A percentile compares a stretch with the other conserved stretches of the same genome.
Evolutionary conservation across 116 monocot species (phyloP).

Genomic region (Cymodocea nodosa): DNA sequence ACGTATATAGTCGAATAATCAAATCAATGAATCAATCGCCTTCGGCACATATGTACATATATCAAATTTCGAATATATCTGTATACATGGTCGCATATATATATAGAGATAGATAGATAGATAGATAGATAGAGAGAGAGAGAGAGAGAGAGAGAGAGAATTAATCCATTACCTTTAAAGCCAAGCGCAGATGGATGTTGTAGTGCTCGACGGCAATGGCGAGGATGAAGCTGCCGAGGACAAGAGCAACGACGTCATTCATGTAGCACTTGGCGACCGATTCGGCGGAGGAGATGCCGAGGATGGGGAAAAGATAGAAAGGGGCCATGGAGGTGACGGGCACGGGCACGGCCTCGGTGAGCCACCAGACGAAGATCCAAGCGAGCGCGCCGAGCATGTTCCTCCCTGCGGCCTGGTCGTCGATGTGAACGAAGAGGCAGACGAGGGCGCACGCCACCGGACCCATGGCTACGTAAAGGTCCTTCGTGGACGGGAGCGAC

Average conservation of each 20-base stretch:
- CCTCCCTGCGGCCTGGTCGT: constrained; percentile 17
- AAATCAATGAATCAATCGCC: too few relatives aligned
- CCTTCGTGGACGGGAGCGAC: not conserved
- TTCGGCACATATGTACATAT: too few relatives aligned
- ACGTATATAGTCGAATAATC: too few relatives aligned
- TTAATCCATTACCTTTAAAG: constrained; percentile 33
- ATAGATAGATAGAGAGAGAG: too few relatives aligned
- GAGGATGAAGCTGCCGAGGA: constrained; percentile 87
- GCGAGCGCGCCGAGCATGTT: constrained; percentile 63
- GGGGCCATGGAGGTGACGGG: constrained; percentile 75
- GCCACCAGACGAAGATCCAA: constrained; percentile 80
- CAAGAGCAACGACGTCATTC: constrained; percentile 68
- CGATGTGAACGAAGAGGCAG: constrained; percentile 34
- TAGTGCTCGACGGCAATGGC: constrained; percentile 81
- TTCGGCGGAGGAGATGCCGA: constrained; percentile 44
- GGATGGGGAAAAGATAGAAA: constrained; percentile 69
- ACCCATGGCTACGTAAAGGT: constrained; percentile 29
- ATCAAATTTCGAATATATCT: too few relatives aligned
- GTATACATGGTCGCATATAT: too few relatives aligned
- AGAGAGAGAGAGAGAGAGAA: too few relatives aligned
- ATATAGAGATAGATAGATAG: too few relatives aligned
- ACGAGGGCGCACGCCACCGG: constrained; percentile 37
- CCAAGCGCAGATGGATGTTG: constrained; percentile 73
- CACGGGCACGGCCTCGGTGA: constrained; percentile 66
- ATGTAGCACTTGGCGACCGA: constrained; percentile 69